Base-by-base conservation (phyloP, 2,329 filamentous ascomycete species). In the Pestalotiopsis sp. region DNA sequence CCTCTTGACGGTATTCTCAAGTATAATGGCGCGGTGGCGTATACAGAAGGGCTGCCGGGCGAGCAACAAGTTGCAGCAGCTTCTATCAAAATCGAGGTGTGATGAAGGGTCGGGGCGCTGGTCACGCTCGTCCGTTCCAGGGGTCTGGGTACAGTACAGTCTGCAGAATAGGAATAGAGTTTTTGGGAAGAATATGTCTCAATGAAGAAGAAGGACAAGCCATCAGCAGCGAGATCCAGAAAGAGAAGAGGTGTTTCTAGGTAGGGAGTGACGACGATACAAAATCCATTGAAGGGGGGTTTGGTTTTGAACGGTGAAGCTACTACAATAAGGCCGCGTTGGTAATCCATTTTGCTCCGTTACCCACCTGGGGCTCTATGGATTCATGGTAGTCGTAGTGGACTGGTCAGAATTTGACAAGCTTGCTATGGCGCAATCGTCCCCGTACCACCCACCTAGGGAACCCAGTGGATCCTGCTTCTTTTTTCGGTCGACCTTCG, bases 381-480 rank as follows among this genome's bases (percentile, higher is more conserved):
- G 6, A 49, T 66, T 27, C 17, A 38, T 14, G n/a, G 31, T 36
- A 36, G 58, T 61, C 27, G 58, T 61, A 25, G 14, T 31, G 66
- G 70, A 69, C 71, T 72, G 69, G 72, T 66, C 59, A 60, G 56
- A 62, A 2, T 58, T 68, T 62, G 65, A 64, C 60, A 70, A 73
- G 69, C 68, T 70, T 66, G 41, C 66, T 70, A 76, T 76, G 72
- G 74, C 74, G 74, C 73, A 71, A 75, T 76, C 71, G 68, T 52
- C 64, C 60, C 71, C 68, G 70, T 72, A 63, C 73, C 72, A 56
- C 71, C 70, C 72, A 67, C 57, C 69, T 71, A 49, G n/a, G 14
- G n/a, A 49, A 4, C 36, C 57, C 64, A 68, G 68, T 67, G 63
- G 63, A 56, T 41, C 63, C 63, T 62, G 12, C 13, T 62, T 20